Percentiles rank a stretch among this genome's conserved stretches.
Evolutionary conservation across 176 grass and related monocot species (phyloP).

Genomic region (Oropetium thomaeum): DNA sequence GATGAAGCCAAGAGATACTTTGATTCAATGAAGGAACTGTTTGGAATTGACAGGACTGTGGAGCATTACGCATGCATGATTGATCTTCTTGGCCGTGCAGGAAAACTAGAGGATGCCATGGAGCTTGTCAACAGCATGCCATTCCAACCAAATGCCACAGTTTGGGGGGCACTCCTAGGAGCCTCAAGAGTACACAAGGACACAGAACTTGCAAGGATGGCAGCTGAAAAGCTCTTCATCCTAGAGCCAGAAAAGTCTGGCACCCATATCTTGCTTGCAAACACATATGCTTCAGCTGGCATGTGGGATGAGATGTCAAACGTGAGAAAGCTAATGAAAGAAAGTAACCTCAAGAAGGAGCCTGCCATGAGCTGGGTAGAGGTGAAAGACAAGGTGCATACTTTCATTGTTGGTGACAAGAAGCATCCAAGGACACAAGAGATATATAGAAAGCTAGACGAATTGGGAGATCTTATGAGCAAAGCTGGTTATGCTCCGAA

Average conservation of each 20-base stretch:
- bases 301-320: slow-evolving; percentile 66
- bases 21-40: slow-evolving; percentile 73
- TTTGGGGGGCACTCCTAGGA: slow-evolving; percentile 77
- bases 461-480: slow-evolving; percentile 69
- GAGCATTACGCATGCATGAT: slow-evolving; percentile 89
- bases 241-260: slow-evolving; percentile 84
- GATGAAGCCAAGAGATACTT: slow-evolving; percentile 72
- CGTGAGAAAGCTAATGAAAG: slow-evolving; percentile 72
- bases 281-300: slow-evolving; percentile 73
- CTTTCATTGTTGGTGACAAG: slow-evolving; percentile 77
- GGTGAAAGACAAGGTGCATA: slow-evolving; percentile 74
- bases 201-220: slow-evolving; percentile 55
- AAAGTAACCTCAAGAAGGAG: slow-evolving; percentile 65
- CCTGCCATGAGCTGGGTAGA: slow-evolving; percentile 96
- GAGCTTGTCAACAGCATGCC: slow-evolving; percentile 70
- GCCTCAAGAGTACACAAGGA: slow-evolving; percentile 66
- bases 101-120: slow-evolving; percentile 77
- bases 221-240: slow-evolving; percentile 68
- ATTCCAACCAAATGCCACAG: slow-evolving; percentile 62
- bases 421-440: slow-evolving; percentile 56
- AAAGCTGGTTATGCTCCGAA: slow-evolving; percentile 71
- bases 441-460: slow-evolving; percentile 86
- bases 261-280: slow-evolving; percentile 74
- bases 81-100: slow-evolving; percentile 81
- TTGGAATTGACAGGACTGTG: slow-evolving; percentile 66